Evolutionary conservation across 2,329 filamentous ascomycete genomes (phyloP).

Genomic region (Pyricularia grisea): DNA sequence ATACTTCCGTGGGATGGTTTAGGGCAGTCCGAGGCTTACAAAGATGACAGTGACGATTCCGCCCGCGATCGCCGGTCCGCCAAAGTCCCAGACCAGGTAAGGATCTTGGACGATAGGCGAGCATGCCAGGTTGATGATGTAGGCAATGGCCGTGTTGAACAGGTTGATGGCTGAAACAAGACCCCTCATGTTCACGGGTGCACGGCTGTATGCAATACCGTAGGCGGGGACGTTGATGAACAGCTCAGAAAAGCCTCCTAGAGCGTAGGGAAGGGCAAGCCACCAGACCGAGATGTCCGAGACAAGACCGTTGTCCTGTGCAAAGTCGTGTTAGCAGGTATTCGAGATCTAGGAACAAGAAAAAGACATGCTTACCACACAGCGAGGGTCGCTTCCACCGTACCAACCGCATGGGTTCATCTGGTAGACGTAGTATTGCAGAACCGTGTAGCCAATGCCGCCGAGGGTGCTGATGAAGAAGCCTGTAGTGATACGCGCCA

Average conservation of each 20-base stretch:
- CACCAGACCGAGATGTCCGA: slow-evolving; percentile 44
- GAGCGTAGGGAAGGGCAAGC: slow-evolving; percentile 43
- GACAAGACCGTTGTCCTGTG: slow-evolving; percentile 21
- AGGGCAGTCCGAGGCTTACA: neutral
- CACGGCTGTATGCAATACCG: slow-evolving; percentile 55
- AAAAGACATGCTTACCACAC: neutral
- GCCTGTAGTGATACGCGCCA: slow-evolving; percentile 46
- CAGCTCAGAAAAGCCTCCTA: slow-evolving; percentile 40
- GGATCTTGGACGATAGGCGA: slow-evolving; percentile 38
- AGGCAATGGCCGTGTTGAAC: slow-evolving; percentile 17
- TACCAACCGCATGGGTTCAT: slow-evolving; percentile 29
- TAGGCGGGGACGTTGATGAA: slow-evolving; percentile 41
- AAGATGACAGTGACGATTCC: slow-evolving; percentile 32
- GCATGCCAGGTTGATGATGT: slow-evolving; percentile 27
- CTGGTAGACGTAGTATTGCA: slow-evolving; percentile 32
- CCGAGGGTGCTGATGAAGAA: slow-evolving; percentile 37
- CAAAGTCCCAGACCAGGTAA: slow-evolving; percentile 39
- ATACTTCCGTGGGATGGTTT: too few species aligned
- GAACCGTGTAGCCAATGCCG: slow-evolving; percentile 30
- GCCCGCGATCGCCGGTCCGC: slow-evolving; percentile 35
- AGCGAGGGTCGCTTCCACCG: slow-evolving; percentile 24
- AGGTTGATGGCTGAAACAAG: slow-evolving; percentile 51
- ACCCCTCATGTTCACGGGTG: slow-evolving; percentile 66
- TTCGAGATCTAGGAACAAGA: neutral
- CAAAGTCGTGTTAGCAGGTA: slow-evolving; percentile 7